Conservation (phyloP, 805 yeast genomes). For the Pichia cephalocereana region DNA sequence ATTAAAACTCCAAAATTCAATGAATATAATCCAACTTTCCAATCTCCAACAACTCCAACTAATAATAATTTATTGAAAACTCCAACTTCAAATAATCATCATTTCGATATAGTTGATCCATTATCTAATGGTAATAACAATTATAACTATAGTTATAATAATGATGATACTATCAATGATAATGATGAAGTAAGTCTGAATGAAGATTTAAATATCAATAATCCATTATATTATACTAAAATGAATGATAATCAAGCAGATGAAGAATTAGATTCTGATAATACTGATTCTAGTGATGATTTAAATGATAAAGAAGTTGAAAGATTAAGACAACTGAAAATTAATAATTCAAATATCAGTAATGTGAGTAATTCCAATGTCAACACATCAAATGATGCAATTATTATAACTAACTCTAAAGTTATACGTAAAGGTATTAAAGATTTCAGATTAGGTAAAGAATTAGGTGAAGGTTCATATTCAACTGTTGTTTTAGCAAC, state of each 20-base stretch:
- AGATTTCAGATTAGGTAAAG: conserved; percentile 82
- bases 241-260: neutral
- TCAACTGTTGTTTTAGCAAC: conserved; percentile 86
- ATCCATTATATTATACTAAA: neutral
- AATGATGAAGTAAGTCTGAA: neutral
- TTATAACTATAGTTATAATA: neutral
- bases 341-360: neutral
- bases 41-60: conserved; percentile 3
- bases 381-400: conserved; percentile 20
- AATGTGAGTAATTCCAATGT: too few species aligned
- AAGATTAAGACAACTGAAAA: neutral
- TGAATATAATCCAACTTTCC: neutral
- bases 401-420: conserved; percentile 30
- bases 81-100: neutral
- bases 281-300: conserved; percentile 7
- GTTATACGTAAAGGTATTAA: conserved; percentile 50
- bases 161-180: neutral
- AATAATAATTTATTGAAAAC: neutral
- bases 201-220: neutral
- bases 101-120: neutral
- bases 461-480: conserved; percentile 92
- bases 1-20: conserved; percentile 2
- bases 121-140: neutral
- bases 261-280: neutral
- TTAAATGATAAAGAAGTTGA: conserved; percentile 5